Base-by-base conservation (phyloP, 495 filamentous ascomycete species). In the Penicillium cosmopolitanum region DNA sequence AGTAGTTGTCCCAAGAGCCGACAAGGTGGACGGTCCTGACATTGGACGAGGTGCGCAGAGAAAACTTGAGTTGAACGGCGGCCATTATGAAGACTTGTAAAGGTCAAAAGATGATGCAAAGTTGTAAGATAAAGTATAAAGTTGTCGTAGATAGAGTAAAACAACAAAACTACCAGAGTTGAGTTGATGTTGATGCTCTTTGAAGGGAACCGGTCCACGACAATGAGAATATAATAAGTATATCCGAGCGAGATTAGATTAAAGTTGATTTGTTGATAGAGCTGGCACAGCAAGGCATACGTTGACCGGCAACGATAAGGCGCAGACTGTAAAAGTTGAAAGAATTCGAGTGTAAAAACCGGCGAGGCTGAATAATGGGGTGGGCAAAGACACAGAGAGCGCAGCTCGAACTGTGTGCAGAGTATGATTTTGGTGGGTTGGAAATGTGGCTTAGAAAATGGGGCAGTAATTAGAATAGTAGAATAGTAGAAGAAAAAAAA, bases 1-100 rank as follows among this genome's bases (percentile, higher is more conserved):
- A 77, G 85, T 98, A 98, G 82, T 91, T 90, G 83, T 98, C 96
- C 95, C 95, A 98, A 61, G 95, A 97, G 71, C 95, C 95, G 71
- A 97, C 87, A 60, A 98, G 84, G 74, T 98, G 95, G 77, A 96
- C 95, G 77, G 93, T 94, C 87, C 97, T 96, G 85, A 93, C 91
- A 79, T 93, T 91, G 78, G 91, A 84, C 73, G 93, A 96, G 73
- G 95, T 96, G 80, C 94, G 93, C 73, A 98, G 89, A 74, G 87
- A 85, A 77, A 97, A 96, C 61, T 88, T 87, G 51, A 95, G 83
- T 81, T 95, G 90, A 76, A 92, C 86, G 70, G 90, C 77, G 70
- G 91, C 85, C 90, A 94, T 93, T 82, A 77, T 89, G 78, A 74
- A 76, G 28, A 64, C 63, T 67, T 65, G 71, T 63, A 68, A 60